Base-by-base conservation (phyloP, 768 basidiomycete genomes). In the Auricularia heimuer region DNA sequence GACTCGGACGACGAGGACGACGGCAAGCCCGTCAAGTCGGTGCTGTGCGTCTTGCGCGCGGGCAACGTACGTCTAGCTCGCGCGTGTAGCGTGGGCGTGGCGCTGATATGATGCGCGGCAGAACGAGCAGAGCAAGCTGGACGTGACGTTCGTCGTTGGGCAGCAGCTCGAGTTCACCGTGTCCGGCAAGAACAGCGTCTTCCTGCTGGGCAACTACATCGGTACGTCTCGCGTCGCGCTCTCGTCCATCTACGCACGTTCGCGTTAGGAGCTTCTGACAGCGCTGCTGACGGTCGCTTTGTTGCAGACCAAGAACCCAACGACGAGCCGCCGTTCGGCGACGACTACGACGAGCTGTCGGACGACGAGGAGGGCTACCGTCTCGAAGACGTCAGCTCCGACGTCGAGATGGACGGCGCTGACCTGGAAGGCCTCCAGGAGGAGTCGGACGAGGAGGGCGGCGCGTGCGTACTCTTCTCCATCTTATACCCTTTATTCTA, bases 401-500 rank as follows among this genome's bases (percentile, higher is more conserved):
- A 75, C 37, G 70, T 73, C 62, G 74, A 76, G 65, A 70, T 75
- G 65, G 72, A 74, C 66, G 35, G 62, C 33, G 67, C 42, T 16
- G 62, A 54, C 14, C 8, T 54, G 3, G 54, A 6, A 4, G 62
- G 36, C 35, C 18, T 21, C 14, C 82, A 78, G 18, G 76, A 75
- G 34, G 72, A 66, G 62, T 72, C 24, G 7, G 37, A 67, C 8
- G 72, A 70, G 29, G 76, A 75, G 4, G 75, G 77, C 24, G 73
- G 71, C 14, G 81, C 82, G 83, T 85, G 68, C 58, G 78, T 73
- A 35, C 42, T 62, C 42, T 62, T 62, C 39, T 58, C 67, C 47
- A 44, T 36, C 29, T 36, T 47, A 58, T 29, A 29, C 29, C 29
- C 29, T 29, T 29, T 29, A 29, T 29, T 29, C 29, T 29, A 29